phyloP scores from a whole-genome alignment of 1,284 basidiomycete species.

The Afroboletus lepidellus region DNA sequence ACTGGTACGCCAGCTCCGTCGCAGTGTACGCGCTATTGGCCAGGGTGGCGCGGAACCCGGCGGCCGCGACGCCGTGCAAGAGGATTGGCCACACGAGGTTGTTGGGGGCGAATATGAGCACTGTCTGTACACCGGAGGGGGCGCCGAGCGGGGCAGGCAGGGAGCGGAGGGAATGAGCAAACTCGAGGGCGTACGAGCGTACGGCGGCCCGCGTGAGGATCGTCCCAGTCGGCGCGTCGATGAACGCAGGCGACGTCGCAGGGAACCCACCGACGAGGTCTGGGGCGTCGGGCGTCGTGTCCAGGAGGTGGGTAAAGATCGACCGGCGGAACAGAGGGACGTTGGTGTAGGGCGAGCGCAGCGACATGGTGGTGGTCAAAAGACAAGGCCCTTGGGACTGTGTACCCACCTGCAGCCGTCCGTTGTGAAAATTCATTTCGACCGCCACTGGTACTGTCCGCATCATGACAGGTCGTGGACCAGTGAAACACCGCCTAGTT shows the following conservation, averaged over 20 bases:
- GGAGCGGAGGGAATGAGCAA: constrained; percentile 51
- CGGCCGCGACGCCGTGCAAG: constrained; percentile 54
- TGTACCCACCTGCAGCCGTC: no score
- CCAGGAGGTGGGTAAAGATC: constrained; percentile 54
- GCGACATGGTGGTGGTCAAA: constrained; percentile 24
- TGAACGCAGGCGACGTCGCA: constrained; percentile 51
- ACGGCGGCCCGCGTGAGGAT: constrained; percentile 57
- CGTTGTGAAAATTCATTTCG: no score
- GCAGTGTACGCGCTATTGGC: constrained; percentile 47
- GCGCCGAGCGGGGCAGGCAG: constrained; percentile 27
- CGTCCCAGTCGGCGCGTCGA: constrained; percentile 62
- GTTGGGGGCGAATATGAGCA: constrained; percentile 62
- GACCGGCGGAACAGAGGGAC: constrained; percentile 39
- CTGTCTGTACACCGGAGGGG: constrained; percentile 41
- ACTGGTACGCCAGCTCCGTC: constrained; percentile 49
- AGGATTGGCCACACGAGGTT: constrained; percentile 62
- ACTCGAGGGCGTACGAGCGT: constrained; percentile 38
- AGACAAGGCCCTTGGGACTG: no score
- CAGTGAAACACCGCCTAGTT: no score
- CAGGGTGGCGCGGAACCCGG: constrained; percentile 49
- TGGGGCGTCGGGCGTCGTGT: constrained; percentile 26
- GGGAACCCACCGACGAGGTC: constrained; percentile 43
- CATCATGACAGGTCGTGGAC: no score
- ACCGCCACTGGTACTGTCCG: no score
- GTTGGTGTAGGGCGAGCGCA: constrained; percentile 30